Conservation (phyloP, 495 filamentous ascomycete genomes). For the Annulohypoxylon stygium region DNA sequence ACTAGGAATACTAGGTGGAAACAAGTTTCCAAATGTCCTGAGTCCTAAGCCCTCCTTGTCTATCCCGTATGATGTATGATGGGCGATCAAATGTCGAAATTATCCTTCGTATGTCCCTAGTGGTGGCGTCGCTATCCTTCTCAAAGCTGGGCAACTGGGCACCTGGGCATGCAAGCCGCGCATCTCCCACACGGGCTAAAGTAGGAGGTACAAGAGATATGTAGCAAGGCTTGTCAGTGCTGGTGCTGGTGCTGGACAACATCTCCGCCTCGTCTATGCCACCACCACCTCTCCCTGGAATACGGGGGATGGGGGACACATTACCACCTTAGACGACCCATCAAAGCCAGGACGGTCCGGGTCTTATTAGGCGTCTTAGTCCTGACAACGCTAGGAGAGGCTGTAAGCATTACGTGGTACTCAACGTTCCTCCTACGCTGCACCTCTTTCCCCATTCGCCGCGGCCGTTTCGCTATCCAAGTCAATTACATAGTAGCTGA, state of each 20-base stretch:
- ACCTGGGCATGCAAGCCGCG: slow-evolving; percentile 40
- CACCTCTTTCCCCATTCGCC: slow-evolving; percentile 31
- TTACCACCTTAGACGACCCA: slow-evolving; percentile 34
- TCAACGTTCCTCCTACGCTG: slow-evolving; percentile 36
- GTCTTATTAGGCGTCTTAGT: slow-evolving; percentile 22
- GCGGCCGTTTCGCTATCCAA: slow-evolving; percentile 36
- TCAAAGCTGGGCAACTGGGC: slow-evolving; percentile 1
- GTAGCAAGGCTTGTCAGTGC: slow-evolving; percentile 35
- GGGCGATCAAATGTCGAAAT: slow-evolving; percentile 33
- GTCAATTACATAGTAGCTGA: slow-evolving; percentile 37
- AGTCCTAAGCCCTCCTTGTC: neutral
- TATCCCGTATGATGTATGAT: slow-evolving; percentile 20
- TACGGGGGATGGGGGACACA: slow-evolving; percentile 19
- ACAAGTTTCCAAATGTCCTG: slow-evolving; percentile 10
- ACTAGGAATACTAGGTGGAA: neutral
- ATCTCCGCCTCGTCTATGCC: slow-evolving; percentile 44
- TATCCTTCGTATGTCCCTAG: slow-evolving; percentile 33
- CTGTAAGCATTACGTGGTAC: slow-evolving; percentile 48
- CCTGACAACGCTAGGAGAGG: slow-evolving; percentile 36
- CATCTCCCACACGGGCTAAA: slow-evolving; percentile 32
- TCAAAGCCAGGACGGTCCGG: slow-evolving; percentile 43
- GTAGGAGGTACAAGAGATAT: neutral
- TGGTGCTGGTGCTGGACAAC: slow-evolving; percentile 36
- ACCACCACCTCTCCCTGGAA: slow-evolving; percentile 16
- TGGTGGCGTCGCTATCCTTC: slow-evolving; percentile 41